Base-by-base conservation (phyloP, 805 yeast species). In the Brettanomyces nanus region DNA sequence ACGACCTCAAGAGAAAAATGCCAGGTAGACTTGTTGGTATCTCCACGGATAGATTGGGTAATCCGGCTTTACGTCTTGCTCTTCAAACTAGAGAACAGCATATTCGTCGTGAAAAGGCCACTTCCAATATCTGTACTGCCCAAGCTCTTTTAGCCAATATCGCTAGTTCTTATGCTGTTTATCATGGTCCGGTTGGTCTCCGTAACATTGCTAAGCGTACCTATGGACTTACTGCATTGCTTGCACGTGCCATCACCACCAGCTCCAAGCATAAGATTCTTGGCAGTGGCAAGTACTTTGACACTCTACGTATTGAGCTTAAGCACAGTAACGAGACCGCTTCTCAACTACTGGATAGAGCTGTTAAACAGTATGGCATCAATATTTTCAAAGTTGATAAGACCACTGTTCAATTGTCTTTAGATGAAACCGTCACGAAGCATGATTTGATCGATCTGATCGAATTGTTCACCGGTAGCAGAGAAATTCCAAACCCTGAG, bases 61-160 rank as follows among this genome's bases (percentile, higher is more conserved):
- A 83, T 47, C 75, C 72, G n/a, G 97, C 97, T 3, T 71, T 81
- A 44, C 76, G 98, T 59, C 70, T 92, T 50, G 97, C 98, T 4
- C 71, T 92, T 49, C 98, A 92, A 68, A 92, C 98, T 4, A 82
- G 98, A 65, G 98, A 92, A 61, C 98, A 92, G 61, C 98, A 92
- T 61, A 92, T 92, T 56, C 85, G 89, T 61, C 77, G 98, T 60
- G 98, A 92, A 59, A 89, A 85, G 64, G 98, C 98, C 13, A 92
- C 98, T 15, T 86, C 96, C 22, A 92, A 92, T 59, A 92, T 92
- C 42, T 92, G 98, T 66, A 92, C 98, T 15, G 96, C 98, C 6
- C 98, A 92, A 68, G 97, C 97, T 19, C 69, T 92, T 39, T 67
- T 92, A 45, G 98, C 98, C 15, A 92, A 92, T 59, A 86, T 92